Evolutionary conservation across 441 rosid species (phyloP).

Genomic region (Croton laevigatus): DNA sequence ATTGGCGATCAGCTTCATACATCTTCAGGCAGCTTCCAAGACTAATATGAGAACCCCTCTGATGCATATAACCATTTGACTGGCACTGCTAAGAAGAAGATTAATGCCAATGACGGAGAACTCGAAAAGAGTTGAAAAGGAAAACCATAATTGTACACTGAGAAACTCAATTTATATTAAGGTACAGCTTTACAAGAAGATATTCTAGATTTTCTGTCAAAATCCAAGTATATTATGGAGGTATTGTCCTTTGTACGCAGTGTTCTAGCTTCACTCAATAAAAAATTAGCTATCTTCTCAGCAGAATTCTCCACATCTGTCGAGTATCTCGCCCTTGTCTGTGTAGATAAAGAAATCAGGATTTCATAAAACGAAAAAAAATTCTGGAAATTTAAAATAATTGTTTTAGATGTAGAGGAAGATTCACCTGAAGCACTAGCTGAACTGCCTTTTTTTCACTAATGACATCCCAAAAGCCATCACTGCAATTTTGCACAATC

Average conservation of each 20-base stretch:
- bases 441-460: slow-evolving; percentile 71
- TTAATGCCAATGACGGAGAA: not conserved
- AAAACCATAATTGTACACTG: slow-evolving; percentile 22
- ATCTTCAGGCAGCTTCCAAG: not conserved
- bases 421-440: slow-evolving; percentile 64
- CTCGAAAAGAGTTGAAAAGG: not conserved
- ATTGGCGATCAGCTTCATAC: not conserved
- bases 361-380: not conserved
- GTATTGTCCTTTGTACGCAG: slow-evolving; percentile 95
- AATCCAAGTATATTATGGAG: slow-evolving; percentile 81
- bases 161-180: slow-evolving; percentile 26
- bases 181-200: slow-evolving; percentile 40
- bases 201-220: slow-evolving; percentile 41
- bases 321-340: slow-evolving; percentile 53
- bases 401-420: not conserved
- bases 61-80: slow-evolving; percentile 20
- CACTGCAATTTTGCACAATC: slow-evolving; percentile 49
- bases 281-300: slow-evolving; percentile 70
- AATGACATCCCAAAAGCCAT: slow-evolving; percentile 95
- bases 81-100: not conserved
- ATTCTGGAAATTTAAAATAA: not conserved
- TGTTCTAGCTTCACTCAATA: slow-evolving; percentile 81
- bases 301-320: slow-evolving; percentile 43
- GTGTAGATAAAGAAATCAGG: slow-evolving; percentile 17
- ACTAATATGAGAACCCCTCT: not conserved